Evolutionary conservation across 768 basidiomycete genomes (phyloP), one percentile per base, ranked within the genome.

Genomic region (Coprinopsis sp.): DNA sequence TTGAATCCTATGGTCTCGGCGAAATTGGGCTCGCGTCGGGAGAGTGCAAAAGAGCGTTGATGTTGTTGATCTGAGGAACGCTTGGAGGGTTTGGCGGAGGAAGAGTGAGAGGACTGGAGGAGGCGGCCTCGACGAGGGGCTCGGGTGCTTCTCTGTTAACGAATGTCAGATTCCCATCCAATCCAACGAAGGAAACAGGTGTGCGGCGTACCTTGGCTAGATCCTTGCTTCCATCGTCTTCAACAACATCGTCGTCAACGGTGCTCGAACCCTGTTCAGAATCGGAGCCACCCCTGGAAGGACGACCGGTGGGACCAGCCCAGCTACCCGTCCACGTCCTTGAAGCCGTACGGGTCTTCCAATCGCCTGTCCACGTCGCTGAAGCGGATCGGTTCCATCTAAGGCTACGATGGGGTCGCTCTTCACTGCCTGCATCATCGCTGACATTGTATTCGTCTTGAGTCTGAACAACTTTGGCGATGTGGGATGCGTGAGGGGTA

Each of bases 281-380:
- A n/a, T n/a, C n/a, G n/a, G n/a, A n/a, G n/a, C n/a, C n/a, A n/a
- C n/a, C n/a, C n/a, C n/a, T n/a, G n/a, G n/a, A n/a, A n/a, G n/a
- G n/a, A n/a, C n/a, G 10, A 18, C 43, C 10, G 7, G 43, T 44
- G 4, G 43, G 43, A 30, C 43, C 36, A 3, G 30, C 19, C 43
- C 43, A 34, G n/a, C 13, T 4, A 30, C 31, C 22, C 4, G 43
- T 44, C 30, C 43, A n/a, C 28, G 43, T 34, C 31, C 41, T 6
- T 7, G 41, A 30, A 13, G 22, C 16, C n/a, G n/a, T n/a, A n/a
- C n/a, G n/a, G n/a, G n/a, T n/a, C n/a, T n/a, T n/a, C n/a, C n/a
- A n/a, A n/a, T n/a, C n/a, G 13, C 37, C 22, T 42, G 44, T 49
- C 18, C 48, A 40, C 42, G 37, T 44, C 24, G 41, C 19, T 13